phyloP scores from a whole-genome alignment of 2,329 filamentous ascomycete species.

The Penicillium sp. region DNA sequence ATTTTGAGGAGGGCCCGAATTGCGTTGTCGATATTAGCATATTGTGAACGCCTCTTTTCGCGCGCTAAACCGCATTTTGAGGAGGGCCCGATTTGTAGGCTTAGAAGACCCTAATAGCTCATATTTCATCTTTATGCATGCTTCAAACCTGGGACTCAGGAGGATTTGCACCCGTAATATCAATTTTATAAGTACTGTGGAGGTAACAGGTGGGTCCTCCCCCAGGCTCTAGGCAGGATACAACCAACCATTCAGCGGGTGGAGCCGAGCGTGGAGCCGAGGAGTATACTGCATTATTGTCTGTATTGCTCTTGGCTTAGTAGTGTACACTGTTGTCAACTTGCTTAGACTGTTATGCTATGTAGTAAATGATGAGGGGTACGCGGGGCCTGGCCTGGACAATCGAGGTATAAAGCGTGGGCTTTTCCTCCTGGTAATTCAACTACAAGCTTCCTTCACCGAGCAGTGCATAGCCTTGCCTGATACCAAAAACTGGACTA shows the following conservation, averaged over 20 bases:
- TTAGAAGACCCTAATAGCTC: not conserved
- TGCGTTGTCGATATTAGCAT: not conserved
- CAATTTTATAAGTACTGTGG: not conserved
- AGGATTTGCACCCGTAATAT: not conserved
- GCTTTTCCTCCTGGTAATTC: not conserved
- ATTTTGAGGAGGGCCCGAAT: not conserved
- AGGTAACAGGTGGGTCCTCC: not conserved
- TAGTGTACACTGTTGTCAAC: not conserved
- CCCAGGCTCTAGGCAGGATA: not conserved
- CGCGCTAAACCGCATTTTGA: not conserved
- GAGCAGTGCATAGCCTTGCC: not conserved
- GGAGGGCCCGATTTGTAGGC: not conserved
- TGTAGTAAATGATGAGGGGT: not conserved
- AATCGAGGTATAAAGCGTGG: not conserved
- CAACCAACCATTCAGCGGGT: not conserved
- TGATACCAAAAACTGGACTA: not conserved
- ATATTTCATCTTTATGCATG: too few species aligned
- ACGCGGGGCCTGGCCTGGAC: not conserved
- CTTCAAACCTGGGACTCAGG: too few species aligned
- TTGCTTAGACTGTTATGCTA: not conserved
- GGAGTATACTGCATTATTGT: not conserved
- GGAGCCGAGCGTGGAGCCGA: not conserved
- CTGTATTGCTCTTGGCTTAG: not conserved
- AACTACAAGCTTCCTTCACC: not conserved
- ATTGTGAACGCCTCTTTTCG: not conserved